A percentile compares a stretch with the other conserved stretches of the same genome.
Conservation (phyloP, 225 moss, liverwort and hornwort genomes). For the Polytrichum commune region DNA sequence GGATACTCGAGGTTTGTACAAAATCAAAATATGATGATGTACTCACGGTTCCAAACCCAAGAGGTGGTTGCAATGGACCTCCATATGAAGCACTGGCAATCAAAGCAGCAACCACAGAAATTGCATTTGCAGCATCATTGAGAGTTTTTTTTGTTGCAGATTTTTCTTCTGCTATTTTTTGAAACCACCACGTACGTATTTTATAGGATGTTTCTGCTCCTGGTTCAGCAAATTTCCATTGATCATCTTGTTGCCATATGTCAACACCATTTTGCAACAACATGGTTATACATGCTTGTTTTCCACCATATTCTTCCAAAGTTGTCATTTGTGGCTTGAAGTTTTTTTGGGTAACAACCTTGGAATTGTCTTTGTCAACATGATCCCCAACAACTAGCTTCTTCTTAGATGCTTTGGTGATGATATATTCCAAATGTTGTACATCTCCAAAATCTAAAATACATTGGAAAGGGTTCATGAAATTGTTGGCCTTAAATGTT, state of each 20-base stretch:
- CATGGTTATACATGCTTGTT: conserved; percentile 22
- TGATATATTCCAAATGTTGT: neutral
- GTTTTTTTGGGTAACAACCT: neutral
- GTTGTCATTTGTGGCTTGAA: neutral
- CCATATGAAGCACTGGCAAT: conserved; percentile 26
- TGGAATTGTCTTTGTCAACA: no score
- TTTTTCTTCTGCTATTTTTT: conserved; percentile 16
- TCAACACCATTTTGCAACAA: conserved; percentile 33
- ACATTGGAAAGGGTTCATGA: neutral
- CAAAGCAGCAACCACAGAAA: conserved; percentile 22
- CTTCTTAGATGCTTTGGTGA: neutral
- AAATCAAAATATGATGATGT: neutral
- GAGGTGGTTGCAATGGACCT: conserved; percentile 27
- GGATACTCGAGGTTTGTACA: neutral
- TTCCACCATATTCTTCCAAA: neutral
- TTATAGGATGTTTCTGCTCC: conserved; percentile 17
- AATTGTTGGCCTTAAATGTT: neutral
- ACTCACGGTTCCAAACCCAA: conserved; percentile 6
- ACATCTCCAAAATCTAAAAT: neutral
- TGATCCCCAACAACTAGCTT: no score
- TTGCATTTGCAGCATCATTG: conserved; percentile 20
- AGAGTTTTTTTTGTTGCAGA: conserved; percentile 4
- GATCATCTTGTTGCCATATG: conserved; percentile 18
- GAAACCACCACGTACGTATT: conserved; percentile 25
- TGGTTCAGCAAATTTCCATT: conserved; percentile 6